Percentiles rank a stretch among this genome's conserved stretches.
Evolutionary conservation across 768 basidiomycete species (phyloP).

Genomic region (Dioszegia hungarica): DNA sequence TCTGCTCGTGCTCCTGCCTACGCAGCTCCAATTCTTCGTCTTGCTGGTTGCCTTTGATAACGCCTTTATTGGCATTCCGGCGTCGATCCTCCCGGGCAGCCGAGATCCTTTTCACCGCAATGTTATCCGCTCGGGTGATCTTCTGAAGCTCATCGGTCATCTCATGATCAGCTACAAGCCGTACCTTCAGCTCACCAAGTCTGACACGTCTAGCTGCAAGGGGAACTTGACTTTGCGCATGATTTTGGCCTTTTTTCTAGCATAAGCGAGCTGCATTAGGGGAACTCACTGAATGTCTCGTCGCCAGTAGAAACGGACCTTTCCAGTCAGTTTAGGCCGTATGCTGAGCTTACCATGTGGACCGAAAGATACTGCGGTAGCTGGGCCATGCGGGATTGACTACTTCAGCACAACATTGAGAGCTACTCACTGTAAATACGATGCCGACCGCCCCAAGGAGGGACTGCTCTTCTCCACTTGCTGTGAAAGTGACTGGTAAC

Average conservation of each 20-base stretch:
- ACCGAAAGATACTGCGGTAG: constrained; percentile 73
- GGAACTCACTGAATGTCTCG: constrained; percentile 60
- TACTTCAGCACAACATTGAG: background rate
- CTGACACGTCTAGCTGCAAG: constrained; percentile 76
- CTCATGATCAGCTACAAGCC: constrained; percentile 11
- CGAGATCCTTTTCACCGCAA: constrained; percentile 71
- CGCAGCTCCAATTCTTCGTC: constrained; percentile 50
- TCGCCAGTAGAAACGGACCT: constrained; percentile 89
- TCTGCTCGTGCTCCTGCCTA: constrained; percentile 60
- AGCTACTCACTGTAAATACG: constrained; percentile 60
- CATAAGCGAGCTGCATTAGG: background rate
- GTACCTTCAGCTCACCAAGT: constrained; percentile 54
- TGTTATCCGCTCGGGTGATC: constrained; percentile 66
- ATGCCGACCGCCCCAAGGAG: constrained; percentile 69
- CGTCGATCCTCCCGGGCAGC: constrained; percentile 62
- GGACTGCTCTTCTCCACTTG: constrained; percentile 80
- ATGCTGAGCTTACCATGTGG: constrained; percentile 59
- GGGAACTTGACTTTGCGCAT: constrained; percentile 93
- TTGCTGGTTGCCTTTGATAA: constrained; percentile 9
- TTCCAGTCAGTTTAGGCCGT: background rate
- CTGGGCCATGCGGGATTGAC: constrained; percentile 67
- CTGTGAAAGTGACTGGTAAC: constrained; percentile 69
- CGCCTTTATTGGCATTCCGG: constrained; percentile 55
- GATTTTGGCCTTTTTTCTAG: constrained; percentile 76
- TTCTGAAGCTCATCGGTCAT: constrained; percentile 69